Evolutionary conservation across 768 basidiomycete species (phyloP), one percentile per base, ranked within the genome.

Genomic region (Pisolithus sp.): DNA sequence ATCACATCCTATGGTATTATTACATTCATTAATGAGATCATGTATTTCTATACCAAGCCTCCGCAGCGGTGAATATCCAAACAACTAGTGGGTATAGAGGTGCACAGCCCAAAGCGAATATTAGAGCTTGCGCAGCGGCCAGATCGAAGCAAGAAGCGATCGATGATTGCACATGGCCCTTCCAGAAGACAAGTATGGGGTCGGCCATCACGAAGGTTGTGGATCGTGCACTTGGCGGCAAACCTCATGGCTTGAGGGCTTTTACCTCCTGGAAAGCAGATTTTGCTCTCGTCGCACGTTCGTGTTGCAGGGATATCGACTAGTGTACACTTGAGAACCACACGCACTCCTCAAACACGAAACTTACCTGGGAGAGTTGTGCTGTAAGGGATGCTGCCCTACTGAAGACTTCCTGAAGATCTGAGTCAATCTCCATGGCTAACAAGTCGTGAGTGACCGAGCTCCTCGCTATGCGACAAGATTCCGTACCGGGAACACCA

Each of bases 341-440:
- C 37, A 31, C 4, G 3, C 31, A 47, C 24, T 13, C 21, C 28
- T 17, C 12, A 9, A 0, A 21, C 30, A 15, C 13, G 39, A 26
- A 39, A 60, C 72, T 10, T 50, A 80, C 83, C 69, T 85, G 81
- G 24, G 71, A 70, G 15, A 84, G 64, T 53, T 78, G 76, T 31
- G 79, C 70, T 3, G 71, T 69, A 40, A 79, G 53, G 4, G 76
- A 69, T 31, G 68, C 59, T 3, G 75, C 65, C 52, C 72, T 67
- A n/a, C 50, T 49, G 23, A 72, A 53, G 0, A 60, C 59, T 10
- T 68, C 64, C 47, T 61, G 59, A 7, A 62, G 49, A 21, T 60
- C 54, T 10, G 50, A 44, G 46, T 61, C 62, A 49, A 62, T 37
- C 59, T 63, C 59, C 34, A 42, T 51, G 6, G 30, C 62, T 68